Evolutionary conservation across 2,329 filamentous ascomycete genomes (phyloP), one percentile per base, ranked within the genome.

Genomic region (Moelleriella libera): DNA sequence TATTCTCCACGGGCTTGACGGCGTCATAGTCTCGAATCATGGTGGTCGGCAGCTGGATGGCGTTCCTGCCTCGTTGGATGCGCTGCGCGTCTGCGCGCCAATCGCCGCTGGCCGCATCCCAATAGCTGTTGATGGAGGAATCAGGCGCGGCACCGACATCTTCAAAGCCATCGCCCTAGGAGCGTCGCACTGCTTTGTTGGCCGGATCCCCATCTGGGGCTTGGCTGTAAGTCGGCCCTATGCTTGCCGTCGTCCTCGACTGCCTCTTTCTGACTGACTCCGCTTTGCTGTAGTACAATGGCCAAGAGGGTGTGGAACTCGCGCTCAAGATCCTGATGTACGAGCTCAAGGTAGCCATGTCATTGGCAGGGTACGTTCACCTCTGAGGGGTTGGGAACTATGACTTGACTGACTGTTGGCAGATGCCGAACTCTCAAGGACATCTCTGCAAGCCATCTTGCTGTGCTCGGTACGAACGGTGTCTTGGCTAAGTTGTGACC

Each of bases 101-200:
- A 76, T 76, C 1, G 79, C 79, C 0, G 75, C 80, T 2, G 69
- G 70, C n/a, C 70, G 69, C 49, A 39, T 81, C n/a, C 72, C 73
- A 0, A 67, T 85, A n/a, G 69, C 83, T 39, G 73, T 67, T n/a
- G 66, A 70, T 46, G 64, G 62, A 3, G 67, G 67, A 2, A 55
- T 69, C 1, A 57, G 66, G 7, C 63, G 60, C 0, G 67, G 66
- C 0, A 60, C 64, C 4, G 68, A 70, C 47, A 53, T 67, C 2
- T 44, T 69, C 45, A 69, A 70, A 43, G 63, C 65, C 0, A 48
- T 70, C 3, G 63, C 65, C 0, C 58, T 69, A 5, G 67, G 67
- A 1, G 67, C 66, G 7, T 59, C 66, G 43, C 61, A 58, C 1
- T 65, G 69, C 5, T 60, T 69, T 8, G 54, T 76, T 0, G 72